These are phyloP conservation scores for Neurospora tetraspora DNA, from an alignment of 495 filamentous ascomycete genomes.

Conservation along the genomic window DNA sequence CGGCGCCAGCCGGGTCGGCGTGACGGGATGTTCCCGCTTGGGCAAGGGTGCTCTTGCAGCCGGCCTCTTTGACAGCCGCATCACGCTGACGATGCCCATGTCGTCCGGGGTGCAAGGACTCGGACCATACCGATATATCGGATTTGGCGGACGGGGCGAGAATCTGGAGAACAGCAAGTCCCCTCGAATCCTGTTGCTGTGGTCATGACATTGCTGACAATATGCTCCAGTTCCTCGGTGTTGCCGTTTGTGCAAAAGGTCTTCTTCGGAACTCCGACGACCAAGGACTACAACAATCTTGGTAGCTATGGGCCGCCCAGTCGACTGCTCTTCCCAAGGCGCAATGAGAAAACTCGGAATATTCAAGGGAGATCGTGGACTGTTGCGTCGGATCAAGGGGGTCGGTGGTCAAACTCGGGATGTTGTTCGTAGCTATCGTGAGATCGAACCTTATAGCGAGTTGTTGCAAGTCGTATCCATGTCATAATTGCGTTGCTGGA, in stretches of 20 bases:
- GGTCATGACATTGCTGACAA: neutral
- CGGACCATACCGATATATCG: conserved; percentile 43
- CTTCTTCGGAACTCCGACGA: conserved; percentile 36
- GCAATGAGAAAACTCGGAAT: neutral
- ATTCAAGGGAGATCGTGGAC: neutral
- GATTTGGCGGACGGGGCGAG: conserved; percentile 42
- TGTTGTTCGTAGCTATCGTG: neutral
- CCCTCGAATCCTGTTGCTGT: neutral
- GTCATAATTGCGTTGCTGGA: neutral
- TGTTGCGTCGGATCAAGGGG: neutral
- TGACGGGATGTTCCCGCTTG: conserved; percentile 43
- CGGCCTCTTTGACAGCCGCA: conserved; percentile 40
- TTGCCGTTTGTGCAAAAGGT: conserved; percentile 42
- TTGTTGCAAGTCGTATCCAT: neutral
- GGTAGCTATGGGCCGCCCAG: conserved; percentile 37
- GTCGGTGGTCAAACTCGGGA: neutral
- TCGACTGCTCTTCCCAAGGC: conserved; percentile 27
- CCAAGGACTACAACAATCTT: conserved; percentile 36
- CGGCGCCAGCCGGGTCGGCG: conserved; percentile 35
- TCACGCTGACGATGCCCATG: conserved; percentile 48
- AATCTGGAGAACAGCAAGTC: conserved; percentile 46
- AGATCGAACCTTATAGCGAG: neutral
- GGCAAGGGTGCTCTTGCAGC: conserved; percentile 44
- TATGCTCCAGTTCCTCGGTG: conserved; percentile 29
- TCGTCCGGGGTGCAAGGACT: conserved; percentile 42